These are phyloP conservation scores for Cetradonia linearis DNA, from an alignment of 495 filamentous ascomycete species.

Conservation along the genomic window DNA sequence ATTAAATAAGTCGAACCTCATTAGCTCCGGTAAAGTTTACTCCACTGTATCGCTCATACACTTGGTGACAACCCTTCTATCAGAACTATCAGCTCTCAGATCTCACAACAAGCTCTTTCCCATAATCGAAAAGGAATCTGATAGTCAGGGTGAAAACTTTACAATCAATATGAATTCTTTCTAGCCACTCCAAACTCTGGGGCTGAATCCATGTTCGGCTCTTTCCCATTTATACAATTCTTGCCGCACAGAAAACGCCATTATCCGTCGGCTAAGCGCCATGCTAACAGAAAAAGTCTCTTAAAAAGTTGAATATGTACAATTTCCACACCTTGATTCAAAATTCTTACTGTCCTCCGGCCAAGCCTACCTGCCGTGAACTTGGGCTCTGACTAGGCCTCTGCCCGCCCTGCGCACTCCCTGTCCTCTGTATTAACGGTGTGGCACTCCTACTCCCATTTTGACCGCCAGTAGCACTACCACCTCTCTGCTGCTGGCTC, in stretches of 20 bases:
- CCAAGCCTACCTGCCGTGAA: slow-evolving; percentile 37
- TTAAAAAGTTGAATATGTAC: background rate
- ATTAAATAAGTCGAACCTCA: too few relatives aligned
- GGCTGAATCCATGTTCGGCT: background rate
- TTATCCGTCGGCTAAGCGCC: background rate
- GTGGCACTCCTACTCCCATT: slow-evolving; percentile 39
- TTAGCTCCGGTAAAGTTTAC: too few relatives aligned
- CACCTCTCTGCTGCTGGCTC: slow-evolving; percentile 35
- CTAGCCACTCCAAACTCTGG: background rate
- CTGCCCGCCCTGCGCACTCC: slow-evolving; percentile 24
- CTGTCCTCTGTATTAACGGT: slow-evolving; percentile 36
- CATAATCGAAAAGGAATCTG: background rate
- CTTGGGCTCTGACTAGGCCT: slow-evolving; percentile 25
- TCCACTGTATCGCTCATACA: too few relatives aligned
- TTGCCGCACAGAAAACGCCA: background rate
- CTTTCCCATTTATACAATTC: slow-evolving; percentile 3
- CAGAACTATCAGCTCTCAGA: background rate
- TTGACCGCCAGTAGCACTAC: slow-evolving; percentile 33
- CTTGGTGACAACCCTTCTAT: too few relatives aligned
- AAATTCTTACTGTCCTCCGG: slow-evolving; percentile 10
- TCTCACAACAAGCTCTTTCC: background rate
- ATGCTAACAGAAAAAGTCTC: background rate
- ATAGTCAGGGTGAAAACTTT: background rate
- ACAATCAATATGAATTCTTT: background rate
- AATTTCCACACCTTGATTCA: background rate